These are phyloP conservation scores for Penicillium italicum DNA, from an alignment of 2,329 filamentous ascomycete genomes.

Conservation along the genomic window DNA sequence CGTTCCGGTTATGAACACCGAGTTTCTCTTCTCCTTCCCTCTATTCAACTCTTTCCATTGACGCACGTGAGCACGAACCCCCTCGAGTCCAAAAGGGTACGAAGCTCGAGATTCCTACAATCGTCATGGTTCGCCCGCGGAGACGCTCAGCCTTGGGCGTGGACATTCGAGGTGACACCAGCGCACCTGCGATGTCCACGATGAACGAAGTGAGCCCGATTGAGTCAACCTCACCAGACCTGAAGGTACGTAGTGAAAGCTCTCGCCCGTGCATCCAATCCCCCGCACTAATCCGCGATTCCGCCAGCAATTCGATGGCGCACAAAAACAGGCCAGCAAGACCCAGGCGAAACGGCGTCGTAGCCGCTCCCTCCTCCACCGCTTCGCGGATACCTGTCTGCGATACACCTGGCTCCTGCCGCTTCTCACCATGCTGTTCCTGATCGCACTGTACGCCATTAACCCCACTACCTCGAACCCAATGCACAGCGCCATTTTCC, in stretches of 20 bases:
- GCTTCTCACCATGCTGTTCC: conserved; percentile 61
- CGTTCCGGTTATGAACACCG: not conserved
- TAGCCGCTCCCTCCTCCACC: conserved; percentile 42
- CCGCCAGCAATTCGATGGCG: conserved; percentile 21
- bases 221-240: conserved; percentile 28
- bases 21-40: not conserved
- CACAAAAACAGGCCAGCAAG: conserved; percentile 31
- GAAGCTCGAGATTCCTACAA: not conserved
- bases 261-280: conserved; percentile 8
- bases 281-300: not conserved
- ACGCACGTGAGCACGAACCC: conserved; percentile 3
- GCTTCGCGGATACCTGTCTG: conserved; percentile 42
- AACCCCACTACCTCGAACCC: conserved; percentile 77
- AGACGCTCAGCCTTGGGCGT: conserved; percentile 46
- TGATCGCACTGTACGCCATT: conserved; percentile 66
- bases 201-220: conserved; percentile 39
- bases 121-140: conserved; percentile 39
- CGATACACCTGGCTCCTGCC: conserved; percentile 64
- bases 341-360: conserved; percentile 45
- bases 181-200: conserved; percentile 46
- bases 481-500: conserved; percentile 76
- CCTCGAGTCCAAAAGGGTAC: not conserved
- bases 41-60: not conserved
- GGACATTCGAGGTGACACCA: conserved; percentile 48
- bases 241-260: conserved; percentile 28